Percentiles rank a stretch among this genome's conserved stretches.
These are phyloP conservation scores for Podospora bellae-mahoneyi DNA, from an alignment of 495 filamentous ascomycete species.

Conservation along the genomic window DNA sequence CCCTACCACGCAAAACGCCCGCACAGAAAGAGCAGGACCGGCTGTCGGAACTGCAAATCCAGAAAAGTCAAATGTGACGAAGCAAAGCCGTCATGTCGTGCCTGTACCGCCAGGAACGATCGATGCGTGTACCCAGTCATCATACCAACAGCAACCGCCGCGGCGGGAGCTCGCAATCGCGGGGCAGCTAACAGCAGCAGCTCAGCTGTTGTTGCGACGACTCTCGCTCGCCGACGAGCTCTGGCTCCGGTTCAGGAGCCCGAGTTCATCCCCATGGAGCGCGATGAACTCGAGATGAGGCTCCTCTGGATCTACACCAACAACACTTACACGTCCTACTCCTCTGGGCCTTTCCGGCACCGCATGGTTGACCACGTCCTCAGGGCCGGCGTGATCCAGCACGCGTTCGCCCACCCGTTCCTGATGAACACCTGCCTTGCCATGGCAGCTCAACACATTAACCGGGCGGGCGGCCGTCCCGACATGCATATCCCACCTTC, in stretches of 20 bases:
- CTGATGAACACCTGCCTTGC: constrained; percentile 50
- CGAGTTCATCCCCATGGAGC: constrained; percentile 31
- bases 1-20: constrained; percentile 49
- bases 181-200: background rate
- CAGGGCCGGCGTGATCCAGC: constrained; percentile 41
- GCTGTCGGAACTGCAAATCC: constrained; percentile 49
- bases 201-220: background rate
- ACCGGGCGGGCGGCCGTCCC: constrained; percentile 30
- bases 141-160: background rate
- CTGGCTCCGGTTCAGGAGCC: constrained; percentile 34
- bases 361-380: constrained; percentile 38
- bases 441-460: constrained; percentile 45
- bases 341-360: constrained; percentile 31
- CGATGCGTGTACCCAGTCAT: constrained; percentile 39
- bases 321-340: constrained; percentile 38
- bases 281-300: constrained; percentile 37
- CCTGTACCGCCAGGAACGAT: constrained; percentile 44
- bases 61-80: constrained; percentile 52
- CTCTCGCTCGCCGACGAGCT: constrained; percentile 8
- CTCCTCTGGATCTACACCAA: constrained; percentile 45
- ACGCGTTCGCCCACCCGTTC: constrained; percentile 47
- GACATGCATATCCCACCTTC: constrained; percentile 15
- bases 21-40: constrained; percentile 51
- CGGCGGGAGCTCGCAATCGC: background rate
- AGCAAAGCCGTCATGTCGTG: constrained; percentile 42